These are phyloP conservation scores for Leccinum variicolor DNA, from an alignment of 768 basidiomycete species.

Conservation along the genomic window DNA sequence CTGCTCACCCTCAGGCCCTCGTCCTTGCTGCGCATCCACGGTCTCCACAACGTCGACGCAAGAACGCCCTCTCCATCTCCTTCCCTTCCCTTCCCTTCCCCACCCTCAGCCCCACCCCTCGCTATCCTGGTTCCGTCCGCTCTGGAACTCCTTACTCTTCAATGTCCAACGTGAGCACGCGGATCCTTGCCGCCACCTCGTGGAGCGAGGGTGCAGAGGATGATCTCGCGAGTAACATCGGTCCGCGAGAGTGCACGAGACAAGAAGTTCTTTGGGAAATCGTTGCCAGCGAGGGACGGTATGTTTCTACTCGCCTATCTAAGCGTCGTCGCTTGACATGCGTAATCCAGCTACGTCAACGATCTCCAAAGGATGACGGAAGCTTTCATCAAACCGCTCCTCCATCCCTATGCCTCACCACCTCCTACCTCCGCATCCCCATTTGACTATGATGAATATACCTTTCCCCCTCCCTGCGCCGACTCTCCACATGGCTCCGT, in stretches of 20 bases:
- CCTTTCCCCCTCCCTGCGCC: constrained; percentile 39
- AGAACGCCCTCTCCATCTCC: too few relatives aligned
- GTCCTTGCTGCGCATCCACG: too few relatives aligned
- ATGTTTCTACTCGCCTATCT: constrained; percentile 22
- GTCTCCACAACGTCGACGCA: too few relatives aligned
- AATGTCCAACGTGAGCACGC: constrained; percentile 66
- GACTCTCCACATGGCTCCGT: constrained; percentile 69
- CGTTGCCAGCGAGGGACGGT: constrained; percentile 94
- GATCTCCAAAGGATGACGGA: constrained; percentile 92
- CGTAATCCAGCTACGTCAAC: constrained; percentile 72
- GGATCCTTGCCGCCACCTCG: constrained; percentile 72
- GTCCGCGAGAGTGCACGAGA: constrained; percentile 90
- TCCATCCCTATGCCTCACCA: constrained; percentile 68
- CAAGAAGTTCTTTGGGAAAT: constrained; percentile 98
- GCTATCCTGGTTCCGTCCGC: constrained; percentile 70
- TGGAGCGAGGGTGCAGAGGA: constrained; percentile 97
- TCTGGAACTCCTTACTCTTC: constrained; percentile 82
- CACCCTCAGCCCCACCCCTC: constrained; percentile 15
- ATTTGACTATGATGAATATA: constrained; percentile 68
- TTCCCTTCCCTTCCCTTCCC: too few relatives aligned
- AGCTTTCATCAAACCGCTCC: constrained; percentile 84
- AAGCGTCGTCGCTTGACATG: constrained; percentile 11
- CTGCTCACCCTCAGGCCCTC: too few relatives aligned
- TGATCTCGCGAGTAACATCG: constrained; percentile 88
- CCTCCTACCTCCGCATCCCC: constrained; percentile 45